Base-by-base conservation (phyloP, 108 stramenopile species). In the Skeletonema grethae region DNA sequence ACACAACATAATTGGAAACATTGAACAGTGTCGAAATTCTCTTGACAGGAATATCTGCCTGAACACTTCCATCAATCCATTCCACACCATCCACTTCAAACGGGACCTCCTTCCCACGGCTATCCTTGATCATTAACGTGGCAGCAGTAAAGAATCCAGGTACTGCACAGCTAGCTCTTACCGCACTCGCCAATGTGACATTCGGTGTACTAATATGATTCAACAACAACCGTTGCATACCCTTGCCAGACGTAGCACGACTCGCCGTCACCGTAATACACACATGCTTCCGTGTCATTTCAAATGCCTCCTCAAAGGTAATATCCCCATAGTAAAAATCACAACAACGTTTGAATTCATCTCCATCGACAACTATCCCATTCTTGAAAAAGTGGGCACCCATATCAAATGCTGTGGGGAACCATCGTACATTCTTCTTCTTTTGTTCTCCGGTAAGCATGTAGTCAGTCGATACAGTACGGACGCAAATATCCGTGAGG, bases 31-130 rank as follows among this genome's bases (percentile, higher is more conserved):
- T 94, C 5, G 92, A 84, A 67, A 97, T 97, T 8, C 94, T 79
- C 72, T 94, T 93, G 85, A 97, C 95, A 2, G 96, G 96, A 9
- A 97, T 70, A 82, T 97, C 96, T 43, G 96, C 96, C 67, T 95
- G 94, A 41, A 97, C 93, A 63, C 87, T 88, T 22, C 96, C 96
- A 69, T 97, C 96, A 56, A 97, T 97, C 94, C 94, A 97, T 59
- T 95, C 94, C 1, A 96, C 94, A 38, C 97, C 97, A 70, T 97
- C 97, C 39, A 97, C 93, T 67, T 97, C 97, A 70, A 97, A 97
- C 35, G 89, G 92, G 32, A 87, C 86, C 22, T 92, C 73, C 31
- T 88, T 82, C 46, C 97, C 97, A 32, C 77, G 64, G 43, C 81
- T 85, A 65, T 88, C 88, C 71, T 97, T 97, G 24, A 87, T 79